Evolutionary conservation across 106 monocot genomes (phyloP).

Genomic region (Dactylorhiza incarnata): DNA sequence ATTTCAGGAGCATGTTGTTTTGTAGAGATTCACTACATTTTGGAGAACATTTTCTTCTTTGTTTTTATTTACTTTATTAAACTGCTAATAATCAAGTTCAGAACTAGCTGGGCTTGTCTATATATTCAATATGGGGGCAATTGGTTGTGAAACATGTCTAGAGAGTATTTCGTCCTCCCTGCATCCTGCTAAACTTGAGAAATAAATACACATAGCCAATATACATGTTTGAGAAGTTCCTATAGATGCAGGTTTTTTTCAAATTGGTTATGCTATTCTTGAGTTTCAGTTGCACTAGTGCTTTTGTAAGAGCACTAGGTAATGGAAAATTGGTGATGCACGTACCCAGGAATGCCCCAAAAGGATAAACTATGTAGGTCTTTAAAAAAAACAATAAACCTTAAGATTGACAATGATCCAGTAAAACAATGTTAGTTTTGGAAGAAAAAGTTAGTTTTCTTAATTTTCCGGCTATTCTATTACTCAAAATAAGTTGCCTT

Average conservation of each 20-base stretch:
- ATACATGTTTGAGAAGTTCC: background rate
- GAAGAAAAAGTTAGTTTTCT: too few species aligned
- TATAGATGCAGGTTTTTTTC: background rate
- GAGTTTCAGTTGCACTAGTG: background rate
- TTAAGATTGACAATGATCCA: too few species aligned
- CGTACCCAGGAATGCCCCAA: too few species aligned
- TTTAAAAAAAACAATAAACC: too few species aligned
- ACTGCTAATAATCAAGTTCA: background rate
- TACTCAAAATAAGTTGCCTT: too few species aligned
- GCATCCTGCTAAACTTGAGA: background rate
- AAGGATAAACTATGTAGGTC: too few species aligned
- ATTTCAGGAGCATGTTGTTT: background rate
- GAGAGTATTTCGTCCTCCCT: background rate
- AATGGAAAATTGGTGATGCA: background rate
- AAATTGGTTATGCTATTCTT: background rate
- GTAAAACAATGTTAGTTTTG: too few species aligned
- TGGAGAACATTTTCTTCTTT: background rate
- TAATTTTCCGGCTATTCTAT: too few species aligned
- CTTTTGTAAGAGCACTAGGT: background rate
- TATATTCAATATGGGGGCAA: background rate
- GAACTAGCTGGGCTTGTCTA: background rate
- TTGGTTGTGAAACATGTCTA: background rate
- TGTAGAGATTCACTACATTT: background rate
- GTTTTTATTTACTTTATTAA: background rate
- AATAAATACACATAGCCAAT: background rate